phyloP scores from a whole-genome alignment of 768 basidiomycete species.

The Mrakia frigida region DNA sequence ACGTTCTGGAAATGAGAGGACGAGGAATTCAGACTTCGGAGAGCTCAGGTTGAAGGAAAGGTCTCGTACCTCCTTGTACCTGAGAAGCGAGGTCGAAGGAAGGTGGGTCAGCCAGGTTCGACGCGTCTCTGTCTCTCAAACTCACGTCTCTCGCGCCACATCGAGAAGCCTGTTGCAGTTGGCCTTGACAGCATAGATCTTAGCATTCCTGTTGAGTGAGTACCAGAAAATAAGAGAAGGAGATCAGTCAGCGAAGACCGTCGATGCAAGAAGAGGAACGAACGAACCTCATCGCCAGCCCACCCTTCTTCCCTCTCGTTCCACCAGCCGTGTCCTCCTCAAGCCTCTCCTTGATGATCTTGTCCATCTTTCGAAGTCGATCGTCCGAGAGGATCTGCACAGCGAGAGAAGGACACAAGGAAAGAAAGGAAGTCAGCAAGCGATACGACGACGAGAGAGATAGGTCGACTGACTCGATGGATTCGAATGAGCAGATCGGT shows the following conservation, averaged over 20 bases:
- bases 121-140: background rate
- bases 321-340: constrained; percentile 24
- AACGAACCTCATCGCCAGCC: constrained; percentile 16
- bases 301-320: constrained; percentile 13
- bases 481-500: constrained; percentile 62
- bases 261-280: too few relatives aligned
- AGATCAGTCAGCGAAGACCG: background rate
- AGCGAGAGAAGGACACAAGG: background rate
- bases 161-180: constrained; percentile 79
- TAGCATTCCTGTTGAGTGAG: constrained; percentile 54
- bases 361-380: constrained; percentile 60
- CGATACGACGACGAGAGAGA: background rate
- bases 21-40: background rate
- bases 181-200: constrained; percentile 87
- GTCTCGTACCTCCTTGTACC: constrained; percentile 7
- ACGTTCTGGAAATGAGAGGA: constrained; percentile 59
- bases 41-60: too few relatives aligned
- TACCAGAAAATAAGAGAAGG: too few relatives aligned
- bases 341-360: constrained; percentile 30
- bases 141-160: constrained; percentile 84
- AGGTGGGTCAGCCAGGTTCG: background rate
- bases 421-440: background rate
- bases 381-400: constrained; percentile 68
- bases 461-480: constrained; percentile 50
- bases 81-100: background rate